Percentiles rank a stretch among this genome's conserved stretches.
These are phyloP conservation scores for Baorangia bicolor DNA, from an alignment of 768 basidiomycete species.

Conservation along the genomic window DNA sequence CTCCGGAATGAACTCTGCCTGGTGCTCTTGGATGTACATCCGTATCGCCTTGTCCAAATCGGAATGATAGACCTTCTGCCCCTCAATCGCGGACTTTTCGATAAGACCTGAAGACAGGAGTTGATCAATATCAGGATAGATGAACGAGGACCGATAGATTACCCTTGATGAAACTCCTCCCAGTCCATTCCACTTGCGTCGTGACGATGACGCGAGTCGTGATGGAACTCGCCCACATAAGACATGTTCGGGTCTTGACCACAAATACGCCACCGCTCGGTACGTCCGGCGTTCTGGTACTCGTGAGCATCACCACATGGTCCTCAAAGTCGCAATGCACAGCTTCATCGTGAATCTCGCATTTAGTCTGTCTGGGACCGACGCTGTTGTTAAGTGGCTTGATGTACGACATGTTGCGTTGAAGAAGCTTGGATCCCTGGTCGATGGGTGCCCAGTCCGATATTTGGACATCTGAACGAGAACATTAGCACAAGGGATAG, in stretches of 20 bases:
- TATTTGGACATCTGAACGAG: constrained; percentile 79
- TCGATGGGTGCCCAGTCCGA: constrained; percentile 85
- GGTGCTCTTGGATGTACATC: constrained; percentile 84
- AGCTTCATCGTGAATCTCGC: constrained; percentile 89
- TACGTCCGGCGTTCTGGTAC: constrained; percentile 91
- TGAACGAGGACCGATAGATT: background rate
- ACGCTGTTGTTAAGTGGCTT: constrained; percentile 86
- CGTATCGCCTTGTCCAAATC: constrained; percentile 87
- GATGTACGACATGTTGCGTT: constrained; percentile 94
- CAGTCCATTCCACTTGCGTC: constrained; percentile 93
- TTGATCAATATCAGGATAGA: background rate
- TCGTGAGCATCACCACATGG: constrained; percentile 80
- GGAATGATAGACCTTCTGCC: constrained; percentile 82
- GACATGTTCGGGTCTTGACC: constrained; percentile 92
- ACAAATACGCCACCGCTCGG: constrained; percentile 91
- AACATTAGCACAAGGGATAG: background rate
- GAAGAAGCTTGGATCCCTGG: constrained; percentile 64
- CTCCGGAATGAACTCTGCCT: constrained; percentile 84
- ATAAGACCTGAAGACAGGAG: constrained; percentile 69
- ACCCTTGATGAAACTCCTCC: constrained; percentile 96
- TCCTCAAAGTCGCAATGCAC: constrained; percentile 80
- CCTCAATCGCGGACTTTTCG: constrained; percentile 86
- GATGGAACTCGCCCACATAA: constrained; percentile 87
- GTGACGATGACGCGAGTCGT: constrained; percentile 82
- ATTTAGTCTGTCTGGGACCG: constrained; percentile 94